Conservation (phyloP, 2,329 filamentous ascomycete genomes). For the Trichophyton simii region DNA sequence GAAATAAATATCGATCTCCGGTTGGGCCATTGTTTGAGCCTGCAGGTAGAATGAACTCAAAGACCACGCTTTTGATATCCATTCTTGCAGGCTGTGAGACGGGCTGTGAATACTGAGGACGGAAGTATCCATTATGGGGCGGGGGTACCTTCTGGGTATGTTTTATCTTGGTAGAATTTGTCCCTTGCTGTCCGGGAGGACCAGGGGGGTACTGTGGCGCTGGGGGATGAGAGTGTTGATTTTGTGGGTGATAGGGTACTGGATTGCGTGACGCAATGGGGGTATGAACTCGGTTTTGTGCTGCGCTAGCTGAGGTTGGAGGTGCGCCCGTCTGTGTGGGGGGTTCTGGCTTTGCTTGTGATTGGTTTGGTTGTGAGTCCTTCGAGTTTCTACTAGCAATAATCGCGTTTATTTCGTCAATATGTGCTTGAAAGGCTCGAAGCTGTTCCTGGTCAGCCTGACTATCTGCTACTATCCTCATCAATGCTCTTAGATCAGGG, state of each 20-base stretch:
- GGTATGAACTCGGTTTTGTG: constrained; percentile 6
- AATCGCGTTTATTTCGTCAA: constrained; percentile 40
- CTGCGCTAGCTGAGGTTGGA: constrained; percentile 5
- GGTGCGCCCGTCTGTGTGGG: neutral
- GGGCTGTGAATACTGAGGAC: constrained; percentile 20
- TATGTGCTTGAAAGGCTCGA: constrained; percentile 39
- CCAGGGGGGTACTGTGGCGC: constrained; percentile 8
- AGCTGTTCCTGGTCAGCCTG: constrained; percentile 38
- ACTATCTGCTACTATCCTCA: constrained; percentile 40
- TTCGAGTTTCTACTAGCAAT: constrained; percentile 34
- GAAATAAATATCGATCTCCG: constrained; percentile 38
- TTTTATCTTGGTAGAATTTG: constrained; percentile 27
- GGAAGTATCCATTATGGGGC: constrained; percentile 17
- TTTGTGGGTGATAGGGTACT: constrained; percentile 16
- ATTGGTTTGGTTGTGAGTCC: constrained; percentile 19
- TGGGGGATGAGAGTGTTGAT: constrained; percentile 12
- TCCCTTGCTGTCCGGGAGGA: constrained; percentile 10
- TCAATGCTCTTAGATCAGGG: constrained; percentile 38
- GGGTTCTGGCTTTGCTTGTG: constrained; percentile 12
- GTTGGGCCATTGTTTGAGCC: constrained; percentile 31
- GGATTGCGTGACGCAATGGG: constrained; percentile 3
- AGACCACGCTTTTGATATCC: constrained; percentile 36
- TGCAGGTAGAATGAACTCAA: constrained; percentile 36
- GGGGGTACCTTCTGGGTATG: constrained; percentile 24
- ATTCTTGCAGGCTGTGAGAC: constrained; percentile 24